phyloP scores from a whole-genome alignment of 768 basidiomycete species.

The Holtermannia corniformis region DNA sequence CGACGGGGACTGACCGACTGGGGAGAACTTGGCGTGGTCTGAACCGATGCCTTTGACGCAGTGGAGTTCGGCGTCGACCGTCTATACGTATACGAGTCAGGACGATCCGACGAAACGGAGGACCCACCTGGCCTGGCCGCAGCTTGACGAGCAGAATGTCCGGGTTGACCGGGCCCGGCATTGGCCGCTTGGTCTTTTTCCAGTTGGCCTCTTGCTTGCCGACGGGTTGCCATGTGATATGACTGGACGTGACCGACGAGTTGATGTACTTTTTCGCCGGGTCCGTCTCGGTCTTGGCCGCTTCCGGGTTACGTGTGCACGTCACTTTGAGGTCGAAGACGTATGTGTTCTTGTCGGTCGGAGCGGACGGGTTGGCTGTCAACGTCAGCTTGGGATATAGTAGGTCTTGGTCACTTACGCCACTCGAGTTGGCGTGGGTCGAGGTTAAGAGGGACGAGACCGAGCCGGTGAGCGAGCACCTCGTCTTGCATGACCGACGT shows the following conservation, averaged over 20 bases:
- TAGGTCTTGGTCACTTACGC: slow-evolving; percentile 20
- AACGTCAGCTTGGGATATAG: background rate
- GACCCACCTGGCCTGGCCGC: slow-evolving; percentile 66
- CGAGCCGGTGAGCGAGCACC: slow-evolving; percentile 82
- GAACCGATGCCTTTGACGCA: slow-evolving; percentile 87
- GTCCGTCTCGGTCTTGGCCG: slow-evolving; percentile 51
- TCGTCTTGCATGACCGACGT: slow-evolving; percentile 90
- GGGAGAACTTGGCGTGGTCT: slow-evolving; percentile 93
- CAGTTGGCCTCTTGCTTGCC: slow-evolving; percentile 57
- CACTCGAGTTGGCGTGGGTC: slow-evolving; percentile 62
- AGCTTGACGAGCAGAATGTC: slow-evolving; percentile 87
- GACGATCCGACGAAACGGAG: background rate
- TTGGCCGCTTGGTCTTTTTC: slow-evolving; percentile 38
- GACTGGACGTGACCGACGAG: slow-evolving; percentile 41
- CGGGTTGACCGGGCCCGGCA: slow-evolving; percentile 25
- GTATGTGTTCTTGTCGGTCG: slow-evolving; percentile 83
- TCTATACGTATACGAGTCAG: slow-evolving; percentile 23
- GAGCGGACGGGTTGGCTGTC: slow-evolving; percentile 46
- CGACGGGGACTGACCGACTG: slow-evolving; percentile 58
- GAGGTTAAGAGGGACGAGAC: slow-evolving; percentile 77
- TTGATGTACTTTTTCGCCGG: slow-evolving; percentile 62
- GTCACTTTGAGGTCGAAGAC: slow-evolving; percentile 67
- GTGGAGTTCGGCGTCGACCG: slow-evolving; percentile 72
- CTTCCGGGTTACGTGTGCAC: slow-evolving; percentile 53
- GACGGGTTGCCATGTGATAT: slow-evolving; percentile 64